These are phyloP conservation scores for Apophysomyces ossiformis DNA, from an alignment of 371 early-diverging fungal genomes.

Conservation along the genomic window DNA sequence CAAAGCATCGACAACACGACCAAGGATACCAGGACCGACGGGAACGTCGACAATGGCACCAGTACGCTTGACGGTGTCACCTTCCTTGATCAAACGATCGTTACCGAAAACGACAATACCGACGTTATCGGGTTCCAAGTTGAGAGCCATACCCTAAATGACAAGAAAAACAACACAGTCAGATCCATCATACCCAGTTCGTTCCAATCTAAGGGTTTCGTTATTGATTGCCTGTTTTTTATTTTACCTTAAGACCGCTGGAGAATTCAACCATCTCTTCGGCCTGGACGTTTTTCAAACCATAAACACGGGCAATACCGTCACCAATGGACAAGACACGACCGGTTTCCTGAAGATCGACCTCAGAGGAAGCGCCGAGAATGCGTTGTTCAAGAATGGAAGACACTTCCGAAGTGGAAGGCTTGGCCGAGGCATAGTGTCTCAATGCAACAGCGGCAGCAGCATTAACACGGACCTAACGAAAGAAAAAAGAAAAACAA, in stretches of 20 bases:
- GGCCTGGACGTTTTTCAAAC: too few species aligned
- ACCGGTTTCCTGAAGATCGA: too few species aligned
- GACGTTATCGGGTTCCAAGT: constrained; percentile 90
- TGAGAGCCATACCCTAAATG: constrained; percentile 91
- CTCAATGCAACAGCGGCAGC: constrained; percentile 49
- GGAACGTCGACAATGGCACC: constrained; percentile 97
- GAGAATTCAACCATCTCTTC: constrained; percentile 73
- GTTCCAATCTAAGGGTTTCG: neutral
- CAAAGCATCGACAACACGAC: constrained; percentile 96
- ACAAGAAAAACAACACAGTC: neutral
- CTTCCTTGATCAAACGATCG: too few species aligned
- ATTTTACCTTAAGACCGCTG: constrained; percentile 85
- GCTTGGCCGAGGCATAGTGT: constrained; percentile 62
- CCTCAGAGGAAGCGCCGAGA: too few species aligned
- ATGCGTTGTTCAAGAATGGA: too few species aligned
- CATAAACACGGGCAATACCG: too few species aligned
- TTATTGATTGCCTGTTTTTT: neutral
- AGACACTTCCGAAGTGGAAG: constrained; percentile 30
- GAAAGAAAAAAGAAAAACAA: too few species aligned
- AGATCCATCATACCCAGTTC: neutral
- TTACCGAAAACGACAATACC: too few species aligned
- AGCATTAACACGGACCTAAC: constrained; percentile 48
- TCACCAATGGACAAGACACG: too few species aligned
- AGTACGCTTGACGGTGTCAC: constrained; percentile 90
- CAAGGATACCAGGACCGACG: constrained; percentile 88